Conservation (phyloP, 495 filamentous ascomycete species). For the Echria macrotheca region DNA sequence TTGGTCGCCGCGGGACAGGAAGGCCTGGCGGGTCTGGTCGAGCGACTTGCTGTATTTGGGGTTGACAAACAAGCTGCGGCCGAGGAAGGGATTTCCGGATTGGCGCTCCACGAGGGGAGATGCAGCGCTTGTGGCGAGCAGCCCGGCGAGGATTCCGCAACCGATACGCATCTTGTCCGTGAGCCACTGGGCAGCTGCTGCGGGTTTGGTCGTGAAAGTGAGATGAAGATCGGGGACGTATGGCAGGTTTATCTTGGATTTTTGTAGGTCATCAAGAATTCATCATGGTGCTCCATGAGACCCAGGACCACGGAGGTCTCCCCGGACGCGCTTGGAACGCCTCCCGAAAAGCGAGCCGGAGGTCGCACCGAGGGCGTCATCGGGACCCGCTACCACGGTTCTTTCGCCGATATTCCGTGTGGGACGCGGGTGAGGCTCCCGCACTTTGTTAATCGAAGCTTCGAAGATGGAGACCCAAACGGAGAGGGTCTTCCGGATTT, state of each 20-base stretch:
- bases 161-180: not conserved
- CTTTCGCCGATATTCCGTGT: not conserved
- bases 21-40: constrained; percentile 38
- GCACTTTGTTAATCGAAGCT: not conserved
- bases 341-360: not conserved
- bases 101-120: not conserved
- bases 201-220: not conserved
- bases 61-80: constrained; percentile 50
- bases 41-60: constrained; percentile 48
- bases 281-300: not conserved
- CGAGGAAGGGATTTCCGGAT: constrained; percentile 44
- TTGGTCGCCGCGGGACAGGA: constrained; percentile 32
- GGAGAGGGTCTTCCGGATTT: not conserved
- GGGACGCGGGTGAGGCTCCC: not conserved
- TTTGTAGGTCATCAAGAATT: not conserved
- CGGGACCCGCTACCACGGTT: not conserved
- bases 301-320: not conserved
- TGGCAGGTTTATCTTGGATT: not conserved
- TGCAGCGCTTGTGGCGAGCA: not conserved
- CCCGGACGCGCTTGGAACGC: not conserved
- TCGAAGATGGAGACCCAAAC: not conserved
- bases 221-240: not conserved
- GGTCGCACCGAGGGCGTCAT: not conserved
- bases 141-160: not conserved
- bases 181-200: not conserved